Base-by-base conservation (phyloP, 192 early-diverging fungal genomes). In the Allomyces macrogynus region DNA sequence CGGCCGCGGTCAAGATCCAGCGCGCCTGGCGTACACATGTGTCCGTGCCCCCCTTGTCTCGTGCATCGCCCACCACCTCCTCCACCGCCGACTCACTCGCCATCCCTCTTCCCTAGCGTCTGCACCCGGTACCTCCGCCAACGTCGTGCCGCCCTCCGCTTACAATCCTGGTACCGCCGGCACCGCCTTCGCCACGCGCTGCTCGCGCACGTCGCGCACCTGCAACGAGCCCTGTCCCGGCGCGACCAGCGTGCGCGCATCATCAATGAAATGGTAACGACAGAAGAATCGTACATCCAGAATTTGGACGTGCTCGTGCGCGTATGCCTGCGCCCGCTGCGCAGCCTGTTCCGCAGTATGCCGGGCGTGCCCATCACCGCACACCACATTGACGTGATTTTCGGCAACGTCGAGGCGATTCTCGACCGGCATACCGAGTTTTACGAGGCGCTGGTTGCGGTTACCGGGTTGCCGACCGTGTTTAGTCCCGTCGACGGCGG, bases 361-460 rank as follows among this genome's bases (percentile, higher is more conserved):
- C 32, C 32, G 32, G 32, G 32, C 32, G 32, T 40, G 32, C 32
- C 32, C 5, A 40, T 40, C 32, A 40, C 32, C 32, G 32, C 23
- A 12, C 24, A n/a, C 20, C 24, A 63, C 23, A 43, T 64, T 43
- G 64, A 32, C 20, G 22, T 14, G 20, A 64, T 64, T 16, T 64
- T 64, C 27, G 64, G 64, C 4, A 64, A 64, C 64, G 43, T 64
- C 25, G 64, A 64, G 25, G 27, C 20, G 12, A 32, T 64, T 40
- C 23, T n/a, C 23, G 64, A 64, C 12, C n/a, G 27, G 40, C 64
- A 64, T 26, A 16, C 23, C 23, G 43, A 43, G 27, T 64, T 32
- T 16, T 43, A 43, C 18, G 32, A 40, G 32, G 32, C 32, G 32
- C 7, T 40, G 32, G 32, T 40, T 8, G 32, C 32, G 32, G 32